Conservation (phyloP, 2,329 filamentous ascomycete species). For the Zymoseptoria tritici region DNA sequence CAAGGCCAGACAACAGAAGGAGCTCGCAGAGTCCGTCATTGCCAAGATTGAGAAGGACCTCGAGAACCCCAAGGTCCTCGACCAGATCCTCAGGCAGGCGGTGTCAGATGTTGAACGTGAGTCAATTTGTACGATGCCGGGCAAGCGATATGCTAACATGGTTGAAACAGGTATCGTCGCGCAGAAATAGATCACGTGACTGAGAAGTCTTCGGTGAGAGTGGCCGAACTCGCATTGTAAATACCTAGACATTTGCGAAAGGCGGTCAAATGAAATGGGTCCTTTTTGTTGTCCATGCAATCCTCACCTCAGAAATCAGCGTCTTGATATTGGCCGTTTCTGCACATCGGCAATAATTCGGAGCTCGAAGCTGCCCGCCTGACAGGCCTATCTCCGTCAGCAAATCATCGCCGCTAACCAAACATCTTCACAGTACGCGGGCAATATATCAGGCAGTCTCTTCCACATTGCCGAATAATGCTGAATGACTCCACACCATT, state of each 20-base stretch:
- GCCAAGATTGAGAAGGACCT: conserved; percentile 98
- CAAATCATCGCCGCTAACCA: background rate
- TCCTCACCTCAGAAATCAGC: background rate
- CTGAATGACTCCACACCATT: background rate
- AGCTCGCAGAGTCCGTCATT: conserved; percentile 87
- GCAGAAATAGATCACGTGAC: conserved; percentile 17
- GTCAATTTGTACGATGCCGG: conserved; percentile 24
- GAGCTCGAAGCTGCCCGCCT: background rate
- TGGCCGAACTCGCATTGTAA: conserved; percentile 11
- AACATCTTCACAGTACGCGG: background rate
- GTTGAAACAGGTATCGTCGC: conserved; percentile 17
- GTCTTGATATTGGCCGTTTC: background rate
- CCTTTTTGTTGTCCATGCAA: conserved; percentile 11
- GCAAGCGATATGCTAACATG: background rate
- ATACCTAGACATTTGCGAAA: conserved; percentile 19
- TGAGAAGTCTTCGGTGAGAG: background rate
- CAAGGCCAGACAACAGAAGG: conserved; percentile 96
- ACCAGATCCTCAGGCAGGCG: conserved; percentile 97
- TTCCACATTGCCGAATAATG: background rate
- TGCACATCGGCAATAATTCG: background rate
- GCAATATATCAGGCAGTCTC: background rate
- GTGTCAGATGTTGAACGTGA: conserved; percentile 92
- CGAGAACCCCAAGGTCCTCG: conserved; percentile 91
- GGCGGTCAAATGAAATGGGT: conserved; percentile 13
- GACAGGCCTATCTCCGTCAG: background rate